Base-by-base conservation (phyloP, 352 stramenopile genomes). In the Phytophthora hybrid region DNA sequence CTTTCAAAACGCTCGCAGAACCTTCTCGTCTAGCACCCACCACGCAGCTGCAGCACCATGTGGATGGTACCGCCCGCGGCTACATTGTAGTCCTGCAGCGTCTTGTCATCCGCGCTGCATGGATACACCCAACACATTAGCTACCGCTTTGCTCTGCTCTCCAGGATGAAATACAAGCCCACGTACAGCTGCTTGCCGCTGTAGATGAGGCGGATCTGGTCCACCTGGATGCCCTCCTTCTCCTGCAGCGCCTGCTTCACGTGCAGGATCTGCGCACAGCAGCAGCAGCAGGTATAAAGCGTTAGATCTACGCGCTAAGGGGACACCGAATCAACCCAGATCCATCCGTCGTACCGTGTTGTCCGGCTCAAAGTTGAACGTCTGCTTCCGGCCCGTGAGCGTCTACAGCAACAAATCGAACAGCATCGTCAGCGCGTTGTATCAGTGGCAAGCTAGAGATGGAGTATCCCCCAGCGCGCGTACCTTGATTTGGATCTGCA, bases 161-260 rank as follows among this genome's bases (percentile, higher is more conserved):
- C 34, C 34, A 16, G 9, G 9, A 14, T 41, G 34, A 13, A 41
- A 71, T 19, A 63, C 51, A 16, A 14, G 31, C 21, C 39, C 10
- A 91, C 82, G 47, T 61, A 94, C 78, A 99, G 85, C 78, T 99
- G 97, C 81, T 99, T 99, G 71, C 98, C 98, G 54, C 94, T 98
- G 84, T 99, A 99, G 83, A 99, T 99, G 55, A 99, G 91, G 73
- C 87, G 78, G 67, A 95, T 95, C 65, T 94, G 88, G 74, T 95
- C 87, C 55, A 94, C 88, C 57, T 97, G 91, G 59, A 98, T 98
- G 61, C 97, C 98, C 81, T 99, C 98, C 81, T 99, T 99, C 85
- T 99, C 98, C 82, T 99, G 97, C 63, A 99, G 83, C 51, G 95
- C 90, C 77, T 99, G 95, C 84, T 99, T 99, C 60, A 99, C 97